Conservation (phyloP, 2,329 filamentous ascomycete species). For the Diaporthe vexans region DNA sequence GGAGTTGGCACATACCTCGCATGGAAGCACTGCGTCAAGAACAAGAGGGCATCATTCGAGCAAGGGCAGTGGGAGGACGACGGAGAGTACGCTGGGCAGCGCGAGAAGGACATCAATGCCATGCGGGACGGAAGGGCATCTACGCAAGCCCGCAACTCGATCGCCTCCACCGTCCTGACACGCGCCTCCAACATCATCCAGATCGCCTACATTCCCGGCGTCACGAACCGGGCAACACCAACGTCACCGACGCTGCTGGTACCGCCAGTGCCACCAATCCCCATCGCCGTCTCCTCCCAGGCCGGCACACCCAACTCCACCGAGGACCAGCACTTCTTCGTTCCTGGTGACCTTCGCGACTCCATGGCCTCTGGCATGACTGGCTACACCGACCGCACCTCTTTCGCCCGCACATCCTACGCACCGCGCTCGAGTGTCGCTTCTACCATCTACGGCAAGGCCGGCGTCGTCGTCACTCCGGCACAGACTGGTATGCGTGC, state of each 20-base stretch:
- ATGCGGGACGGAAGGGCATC: conserved; percentile 78
- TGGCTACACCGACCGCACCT: conserved; percentile 72
- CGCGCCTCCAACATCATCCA: conserved; percentile 99
- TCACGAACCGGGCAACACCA: conserved; percentile 90
- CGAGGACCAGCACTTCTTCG: conserved; percentile 92
- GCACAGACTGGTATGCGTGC: conserved; percentile 89
- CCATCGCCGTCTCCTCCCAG: conserved; percentile 74
- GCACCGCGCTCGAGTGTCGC: conserved; percentile 81
- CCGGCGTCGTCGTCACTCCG: conserved; percentile 84
- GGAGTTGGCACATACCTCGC: conserved; percentile 82
- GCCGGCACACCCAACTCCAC: conserved; percentile 68
- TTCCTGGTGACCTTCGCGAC: conserved; percentile 89
- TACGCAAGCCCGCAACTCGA: conserved; percentile 88
- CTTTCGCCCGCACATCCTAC: conserved; percentile 71
- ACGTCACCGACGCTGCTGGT: conserved; percentile 86
- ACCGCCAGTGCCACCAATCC: conserved; percentile 94
- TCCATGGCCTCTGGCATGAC: conserved; percentile 89
- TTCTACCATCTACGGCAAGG: conserved; percentile 94
- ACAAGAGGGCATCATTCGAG: conserved; percentile 74
- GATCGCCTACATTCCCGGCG: conserved; percentile 98
- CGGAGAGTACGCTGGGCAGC: conserved; percentile 63
- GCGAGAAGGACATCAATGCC: conserved; percentile 66
- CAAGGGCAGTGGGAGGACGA: conserved; percentile 70
- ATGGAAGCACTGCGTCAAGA: conserved; percentile 90
- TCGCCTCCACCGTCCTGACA: conserved; percentile 95